phyloP scores from a whole-genome alignment of 148 eudicot genomes.

The Arctostaphylos glauca region DNA sequence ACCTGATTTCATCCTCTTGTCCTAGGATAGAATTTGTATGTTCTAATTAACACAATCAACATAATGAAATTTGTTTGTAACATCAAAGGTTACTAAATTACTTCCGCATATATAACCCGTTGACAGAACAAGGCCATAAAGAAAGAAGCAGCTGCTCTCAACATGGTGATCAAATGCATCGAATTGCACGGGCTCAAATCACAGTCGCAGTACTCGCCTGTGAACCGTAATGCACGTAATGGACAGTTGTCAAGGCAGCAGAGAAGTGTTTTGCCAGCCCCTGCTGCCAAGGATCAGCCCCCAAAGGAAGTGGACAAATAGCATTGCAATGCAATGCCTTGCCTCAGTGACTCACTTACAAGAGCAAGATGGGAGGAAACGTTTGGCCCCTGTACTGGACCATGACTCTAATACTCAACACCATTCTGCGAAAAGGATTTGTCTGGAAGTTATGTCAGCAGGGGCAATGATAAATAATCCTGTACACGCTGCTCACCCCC shows the following conservation, averaged over 20 bases:
- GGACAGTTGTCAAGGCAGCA: conserved; percentile 18
- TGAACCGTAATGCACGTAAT: conserved; percentile 20
- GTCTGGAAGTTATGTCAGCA: background rate
- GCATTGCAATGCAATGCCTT: background rate
- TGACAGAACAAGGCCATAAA: conserved; percentile 28
- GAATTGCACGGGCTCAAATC: conserved; percentile 23
- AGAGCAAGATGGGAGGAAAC: background rate
- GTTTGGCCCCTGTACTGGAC: background rate
- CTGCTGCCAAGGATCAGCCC: background rate
- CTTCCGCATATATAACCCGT: background rate
- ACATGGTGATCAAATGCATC: conserved; percentile 31
- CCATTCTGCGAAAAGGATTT: background rate
- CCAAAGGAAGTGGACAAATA: background rate
- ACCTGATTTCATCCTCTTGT: too few relatives aligned
- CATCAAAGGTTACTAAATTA: background rate
- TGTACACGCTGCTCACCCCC: background rate
- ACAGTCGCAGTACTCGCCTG: conserved; percentile 26
- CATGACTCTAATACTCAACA: background rate
- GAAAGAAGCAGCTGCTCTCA: conserved; percentile 23
- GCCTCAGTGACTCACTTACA: background rate
- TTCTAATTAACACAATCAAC: too few relatives aligned
- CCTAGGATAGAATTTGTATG: too few relatives aligned
- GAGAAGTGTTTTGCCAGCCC: background rate
- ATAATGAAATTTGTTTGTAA: background rate
- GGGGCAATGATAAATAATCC: background rate